Conservation (phyloP, 2,329 filamentous ascomycete genomes). For the Calonectria hawksworthii region DNA sequence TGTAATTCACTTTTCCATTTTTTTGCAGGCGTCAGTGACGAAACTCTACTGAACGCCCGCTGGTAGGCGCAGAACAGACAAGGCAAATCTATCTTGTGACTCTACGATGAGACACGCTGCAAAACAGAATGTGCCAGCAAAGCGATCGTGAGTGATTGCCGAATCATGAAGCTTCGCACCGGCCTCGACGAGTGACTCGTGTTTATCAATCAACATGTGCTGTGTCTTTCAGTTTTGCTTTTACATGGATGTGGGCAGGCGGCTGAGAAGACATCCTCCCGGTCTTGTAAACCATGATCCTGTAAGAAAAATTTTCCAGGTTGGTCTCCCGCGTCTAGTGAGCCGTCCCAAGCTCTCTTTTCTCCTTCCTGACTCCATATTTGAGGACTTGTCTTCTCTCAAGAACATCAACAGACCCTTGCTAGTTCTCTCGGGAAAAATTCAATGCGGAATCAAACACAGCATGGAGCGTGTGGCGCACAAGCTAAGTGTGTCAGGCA, state of each 20-base stretch:
- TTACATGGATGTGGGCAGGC: neutral
- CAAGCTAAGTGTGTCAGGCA: neutral
- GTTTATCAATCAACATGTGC: neutral
- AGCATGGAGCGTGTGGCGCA: neutral
- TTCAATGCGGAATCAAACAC: neutral
- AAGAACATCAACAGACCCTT: neutral
- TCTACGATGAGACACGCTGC: neutral
- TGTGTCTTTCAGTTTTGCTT: neutral
- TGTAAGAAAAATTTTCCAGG: neutral
- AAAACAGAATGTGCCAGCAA: neutral
- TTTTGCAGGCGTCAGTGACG: neutral
- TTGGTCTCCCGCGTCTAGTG: neutral
- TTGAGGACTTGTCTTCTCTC: neutral
- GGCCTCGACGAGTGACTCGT: neutral
- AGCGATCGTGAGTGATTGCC: neutral
- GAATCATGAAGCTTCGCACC: neutral
- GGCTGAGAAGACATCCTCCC: neutral
- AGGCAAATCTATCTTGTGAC: neutral
- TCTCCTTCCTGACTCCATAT: neutral
- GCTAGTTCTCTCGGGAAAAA: conserved; percentile 6
- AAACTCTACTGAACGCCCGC: neutral
- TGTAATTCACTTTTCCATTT: neutral
- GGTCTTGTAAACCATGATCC: neutral
- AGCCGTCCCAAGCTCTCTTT: neutral
- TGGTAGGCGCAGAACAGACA: neutral